Percentiles rank a stretch among this genome's conserved stretches.
Conservation (phyloP, 371 early-diverging fungal species). For the Mucor piriformis region DNA sequence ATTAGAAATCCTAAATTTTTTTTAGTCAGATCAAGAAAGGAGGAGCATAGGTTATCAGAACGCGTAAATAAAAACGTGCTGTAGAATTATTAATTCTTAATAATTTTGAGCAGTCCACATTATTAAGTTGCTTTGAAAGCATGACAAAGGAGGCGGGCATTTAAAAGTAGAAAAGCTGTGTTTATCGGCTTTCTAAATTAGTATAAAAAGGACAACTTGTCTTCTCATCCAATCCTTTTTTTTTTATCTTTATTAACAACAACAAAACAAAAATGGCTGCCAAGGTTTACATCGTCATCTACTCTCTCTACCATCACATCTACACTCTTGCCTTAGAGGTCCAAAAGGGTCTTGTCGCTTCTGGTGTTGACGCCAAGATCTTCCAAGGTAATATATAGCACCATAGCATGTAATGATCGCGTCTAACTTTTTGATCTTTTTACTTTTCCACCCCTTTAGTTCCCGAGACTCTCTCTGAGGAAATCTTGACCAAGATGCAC, state of each 20-base stretch:
- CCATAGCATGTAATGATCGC: not conserved
- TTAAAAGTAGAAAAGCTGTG: not conserved
- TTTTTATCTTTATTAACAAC: not conserved
- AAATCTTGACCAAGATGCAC: constrained; percentile 74
- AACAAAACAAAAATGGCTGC: constrained; percentile 32
- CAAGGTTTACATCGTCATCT: constrained; percentile 49
- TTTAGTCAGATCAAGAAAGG: not conserved
- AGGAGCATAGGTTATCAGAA: not conserved
- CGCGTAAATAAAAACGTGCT: not conserved
- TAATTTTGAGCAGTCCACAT: constrained; percentile 11
- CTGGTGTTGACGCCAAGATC: constrained; percentile 64
- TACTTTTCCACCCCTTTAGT: constrained; percentile 31
- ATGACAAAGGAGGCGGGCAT: constrained; percentile 1
- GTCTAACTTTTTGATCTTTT: not conserved
- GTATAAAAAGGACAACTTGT: constrained; percentile 10
- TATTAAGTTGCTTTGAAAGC: constrained; percentile 15
- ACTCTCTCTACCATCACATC: constrained; percentile 63
- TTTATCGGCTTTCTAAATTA: too few species aligned
- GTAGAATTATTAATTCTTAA: constrained; percentile 11
- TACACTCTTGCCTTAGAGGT: constrained; percentile 58
- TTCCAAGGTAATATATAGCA: constrained; percentile 47
- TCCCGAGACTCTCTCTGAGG: constrained; percentile 67
- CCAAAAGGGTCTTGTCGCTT: constrained; percentile 60
- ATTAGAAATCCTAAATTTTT: too few species aligned
- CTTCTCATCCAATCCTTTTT: constrained; percentile 11